Evolutionary conservation across 1,284 basidiomycete genomes (phyloP).

Genomic region (Puccinia coronata): DNA sequence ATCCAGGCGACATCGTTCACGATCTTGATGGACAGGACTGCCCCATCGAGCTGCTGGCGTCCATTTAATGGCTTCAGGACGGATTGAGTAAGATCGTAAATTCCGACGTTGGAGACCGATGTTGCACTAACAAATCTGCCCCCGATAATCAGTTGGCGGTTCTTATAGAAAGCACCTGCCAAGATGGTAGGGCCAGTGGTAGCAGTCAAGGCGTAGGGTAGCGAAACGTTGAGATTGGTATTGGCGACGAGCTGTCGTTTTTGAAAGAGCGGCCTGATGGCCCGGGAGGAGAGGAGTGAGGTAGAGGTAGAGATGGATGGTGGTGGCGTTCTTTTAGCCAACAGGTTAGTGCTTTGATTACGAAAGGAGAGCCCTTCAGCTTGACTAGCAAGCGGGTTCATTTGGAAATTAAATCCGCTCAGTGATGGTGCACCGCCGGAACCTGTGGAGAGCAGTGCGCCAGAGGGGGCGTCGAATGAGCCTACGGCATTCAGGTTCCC

Average conservation of each 20-base stretch:
- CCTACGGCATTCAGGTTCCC: slow-evolving; percentile 34
- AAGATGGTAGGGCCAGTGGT: slow-evolving; percentile 76
- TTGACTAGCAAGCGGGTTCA: slow-evolving; percentile 36
- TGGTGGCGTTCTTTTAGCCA: background rate
- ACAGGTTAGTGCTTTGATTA: background rate
- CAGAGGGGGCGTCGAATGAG: slow-evolving; percentile 13
- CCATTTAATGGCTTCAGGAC: slow-evolving; percentile 65
- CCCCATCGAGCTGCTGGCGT: slow-evolving; percentile 69
- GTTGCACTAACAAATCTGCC: slow-evolving; percentile 49
- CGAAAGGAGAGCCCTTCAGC: background rate
- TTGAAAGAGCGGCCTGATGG: slow-evolving; percentile 57
- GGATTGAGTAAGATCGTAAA: slow-evolving; percentile 69
- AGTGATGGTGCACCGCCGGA: background rate
- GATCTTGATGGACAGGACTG: slow-evolving; percentile 73
- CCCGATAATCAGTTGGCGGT: slow-evolving; percentile 60
- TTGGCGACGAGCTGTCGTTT: slow-evolving; percentile 56
- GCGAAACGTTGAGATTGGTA: slow-evolving; percentile 57
- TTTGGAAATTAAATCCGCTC: slow-evolving; percentile 32
- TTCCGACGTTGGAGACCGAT: slow-evolving; percentile 67
- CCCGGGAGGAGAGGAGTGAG: slow-evolving; percentile 55
- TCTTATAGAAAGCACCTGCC: slow-evolving; percentile 82
- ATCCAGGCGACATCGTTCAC: slow-evolving; percentile 61
- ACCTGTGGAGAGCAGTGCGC: slow-evolving; percentile 24
- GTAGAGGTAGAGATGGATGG: slow-evolving; percentile 55
- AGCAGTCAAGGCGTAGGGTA: slow-evolving; percentile 61